Base-by-base conservation (phyloP, 225 moss, liverwort and hornwort species). In the Straminergon stramineum region DNA sequence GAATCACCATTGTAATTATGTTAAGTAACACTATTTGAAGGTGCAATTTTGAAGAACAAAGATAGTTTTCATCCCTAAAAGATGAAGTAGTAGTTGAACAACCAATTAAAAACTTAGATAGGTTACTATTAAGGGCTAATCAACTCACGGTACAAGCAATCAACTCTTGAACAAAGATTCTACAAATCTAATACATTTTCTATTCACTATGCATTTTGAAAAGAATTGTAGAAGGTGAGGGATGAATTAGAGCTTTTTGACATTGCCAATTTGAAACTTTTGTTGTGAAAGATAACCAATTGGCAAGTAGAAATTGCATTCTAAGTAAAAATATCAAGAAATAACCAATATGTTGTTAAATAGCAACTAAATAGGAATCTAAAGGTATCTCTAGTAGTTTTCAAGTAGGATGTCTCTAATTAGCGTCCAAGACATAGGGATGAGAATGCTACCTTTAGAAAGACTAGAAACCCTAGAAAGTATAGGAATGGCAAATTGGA, bases 51-150 rank as follows among this genome's bases (percentile, higher is more conserved):
- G 1, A 75, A 70, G 14, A 70, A 13, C 1, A 70, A 74, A 18
- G 2, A 17, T 75, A 11, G 1, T 75, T 45, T 45, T 17, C 16
- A 45, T 28, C 1, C 2, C 2, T 10, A 17, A 45, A 10, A 28
- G 27, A 17, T 28, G 1, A 74, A 30, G 10, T 10, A 9, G 2
- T 30, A 28, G 6, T 48, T 75, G 48, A 75, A 45, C 3, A 18
- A 75, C 2, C 5, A 30, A 75, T 9, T 48, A 4, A 10, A 74
- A 74, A 28, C 2, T 74, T 6, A 2, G 3, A 3, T 28, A 37
- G 17, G 4, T 17, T 48, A 0, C 3, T 48, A 30, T 0, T 0
- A 75, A 75, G 5, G 6, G 4, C 0, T 0, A 15, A 17, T 45
- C 45, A 45, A 45, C 45, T 3, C 1, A 28, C 3, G 0, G 45